Evolutionary conservation across 2,329 filamentous ascomycete genomes (phyloP).

Genomic region (Fusarium multiceps): DNA sequence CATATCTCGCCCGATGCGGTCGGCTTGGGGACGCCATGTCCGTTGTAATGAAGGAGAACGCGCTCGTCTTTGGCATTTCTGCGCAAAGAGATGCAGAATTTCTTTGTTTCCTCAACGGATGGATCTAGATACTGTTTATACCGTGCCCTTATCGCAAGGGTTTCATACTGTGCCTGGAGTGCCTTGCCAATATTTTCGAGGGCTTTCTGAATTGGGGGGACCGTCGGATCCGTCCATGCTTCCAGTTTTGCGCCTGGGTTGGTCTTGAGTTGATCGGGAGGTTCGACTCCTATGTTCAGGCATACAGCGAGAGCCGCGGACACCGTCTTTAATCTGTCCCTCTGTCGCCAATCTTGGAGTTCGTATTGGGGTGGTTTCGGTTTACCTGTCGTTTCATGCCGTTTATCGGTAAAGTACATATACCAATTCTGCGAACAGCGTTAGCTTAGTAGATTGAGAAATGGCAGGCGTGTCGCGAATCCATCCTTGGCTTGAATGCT

Average conservation of each 20-base stretch:
- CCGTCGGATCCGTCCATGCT: slow-evolving; percentile 94
- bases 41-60: slow-evolving; percentile 98
- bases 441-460: slow-evolving; percentile 22
- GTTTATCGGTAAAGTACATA: slow-evolving; percentile 99
- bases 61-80: slow-evolving; percentile 95
- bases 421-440: slow-evolving; percentile 81
- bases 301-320: slow-evolving; percentile 94
- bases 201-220: slow-evolving; percentile 82
- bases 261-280: slow-evolving; percentile 95
- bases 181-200: slow-evolving; percentile 96
- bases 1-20: slow-evolving; percentile 97
- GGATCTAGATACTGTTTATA: slow-evolving; percentile 98
- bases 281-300: slow-evolving; percentile 96
- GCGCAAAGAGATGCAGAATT: slow-evolving; percentile 90
- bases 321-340: slow-evolving; percentile 94
- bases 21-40: slow-evolving; percentile 95
- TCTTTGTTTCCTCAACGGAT: slow-evolving; percentile 96
- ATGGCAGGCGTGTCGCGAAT: not conserved
- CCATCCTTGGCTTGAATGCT: not conserved
- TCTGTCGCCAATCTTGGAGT: slow-evolving; percentile 96
- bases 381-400: slow-evolving; percentile 93
- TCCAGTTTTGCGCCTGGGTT: slow-evolving; percentile 93
- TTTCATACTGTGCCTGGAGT: slow-evolving; percentile 96
- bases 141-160: slow-evolving; percentile 90
- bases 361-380: slow-evolving; percentile 75